Conservation (phyloP, 2,329 filamentous ascomycete genomes). For the Botrytis medusae region DNA sequence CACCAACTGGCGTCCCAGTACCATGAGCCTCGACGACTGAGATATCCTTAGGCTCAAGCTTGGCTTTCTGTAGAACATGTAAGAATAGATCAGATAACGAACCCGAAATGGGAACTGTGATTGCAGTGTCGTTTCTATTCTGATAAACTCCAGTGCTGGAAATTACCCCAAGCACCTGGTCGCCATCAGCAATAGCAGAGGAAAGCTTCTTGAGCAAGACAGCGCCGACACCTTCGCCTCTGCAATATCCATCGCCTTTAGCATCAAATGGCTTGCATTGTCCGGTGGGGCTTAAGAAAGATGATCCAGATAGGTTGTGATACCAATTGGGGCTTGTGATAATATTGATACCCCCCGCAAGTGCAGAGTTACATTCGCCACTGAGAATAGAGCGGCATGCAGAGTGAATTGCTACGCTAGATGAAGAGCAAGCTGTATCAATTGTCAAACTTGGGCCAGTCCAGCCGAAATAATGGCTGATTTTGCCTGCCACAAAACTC, state of each 20-base stretch:
- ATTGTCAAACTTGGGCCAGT: conserved; percentile 42
- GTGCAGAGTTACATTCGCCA: conserved; percentile 19
- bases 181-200: conserved; percentile 41
- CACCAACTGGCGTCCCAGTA: conserved; percentile 29
- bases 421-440: conserved; percentile 44
- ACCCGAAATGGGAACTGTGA: conserved; percentile 52
- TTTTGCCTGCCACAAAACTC: conserved; percentile 43
- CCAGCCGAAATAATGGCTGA: conserved; percentile 45
- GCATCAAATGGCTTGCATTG: conserved; percentile 44
- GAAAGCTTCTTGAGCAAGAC: conserved; percentile 47
- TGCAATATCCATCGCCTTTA: conserved; percentile 55
- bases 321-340: conserved; percentile 8
- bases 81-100: conserved; percentile 41
- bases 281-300: conserved; percentile 18
- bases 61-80: conserved; percentile 14
- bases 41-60: conserved; percentile 16
- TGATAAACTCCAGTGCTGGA: conserved; percentile 54
- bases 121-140: conserved; percentile 56
- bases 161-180: conserved; percentile 56
- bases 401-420: conserved; percentile 40
- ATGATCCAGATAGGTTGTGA: conserved; percentile 4
- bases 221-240: conserved; percentile 50
- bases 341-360: conserved; percentile 11
- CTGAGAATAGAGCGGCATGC: conserved; percentile 30
- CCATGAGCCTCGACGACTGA: conserved; percentile 28